Conservation (phyloP, 139 green algal genomes). For the Coccomyxa sp. region DNA sequence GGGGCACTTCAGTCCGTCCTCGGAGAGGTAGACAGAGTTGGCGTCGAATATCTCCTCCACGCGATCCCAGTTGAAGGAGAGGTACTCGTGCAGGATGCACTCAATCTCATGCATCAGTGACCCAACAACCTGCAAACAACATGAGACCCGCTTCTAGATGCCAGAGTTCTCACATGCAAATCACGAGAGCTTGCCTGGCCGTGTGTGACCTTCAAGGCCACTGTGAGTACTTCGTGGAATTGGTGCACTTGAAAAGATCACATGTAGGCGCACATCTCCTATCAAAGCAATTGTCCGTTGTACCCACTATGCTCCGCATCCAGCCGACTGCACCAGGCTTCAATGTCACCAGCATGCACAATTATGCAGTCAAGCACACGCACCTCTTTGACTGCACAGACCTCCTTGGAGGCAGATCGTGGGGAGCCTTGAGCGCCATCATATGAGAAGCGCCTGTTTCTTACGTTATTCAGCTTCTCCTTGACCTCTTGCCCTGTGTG, state of each 20-base stretch:
- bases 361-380: no score
- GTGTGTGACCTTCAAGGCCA: no score
- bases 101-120: constrained; percentile 36
- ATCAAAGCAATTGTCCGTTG: background rate
- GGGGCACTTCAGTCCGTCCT: background rate
- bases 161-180: no score
- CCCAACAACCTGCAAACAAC: background rate
- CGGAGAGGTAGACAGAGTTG: constrained; percentile 11
- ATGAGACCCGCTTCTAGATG: no score
- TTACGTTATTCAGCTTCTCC: background rate
- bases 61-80: constrained; percentile 36
- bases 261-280: no score
- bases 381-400: background rate
- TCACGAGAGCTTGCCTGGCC: background rate
- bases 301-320: background rate
- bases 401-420: background rate
- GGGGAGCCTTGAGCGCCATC: background rate
- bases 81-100: constrained; percentile 36
- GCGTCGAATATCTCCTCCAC: constrained; percentile 20
- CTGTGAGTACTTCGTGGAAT: background rate
- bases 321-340: background rate
- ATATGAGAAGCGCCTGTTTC: background rate
- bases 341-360: no score
- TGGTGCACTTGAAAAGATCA: no score
- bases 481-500: background rate